Evolutionary conservation across 1,139 yeast genomes (phyloP), one percentile per base, ranked within the genome.

Genomic region (Trichomonascaceae sp.): DNA sequence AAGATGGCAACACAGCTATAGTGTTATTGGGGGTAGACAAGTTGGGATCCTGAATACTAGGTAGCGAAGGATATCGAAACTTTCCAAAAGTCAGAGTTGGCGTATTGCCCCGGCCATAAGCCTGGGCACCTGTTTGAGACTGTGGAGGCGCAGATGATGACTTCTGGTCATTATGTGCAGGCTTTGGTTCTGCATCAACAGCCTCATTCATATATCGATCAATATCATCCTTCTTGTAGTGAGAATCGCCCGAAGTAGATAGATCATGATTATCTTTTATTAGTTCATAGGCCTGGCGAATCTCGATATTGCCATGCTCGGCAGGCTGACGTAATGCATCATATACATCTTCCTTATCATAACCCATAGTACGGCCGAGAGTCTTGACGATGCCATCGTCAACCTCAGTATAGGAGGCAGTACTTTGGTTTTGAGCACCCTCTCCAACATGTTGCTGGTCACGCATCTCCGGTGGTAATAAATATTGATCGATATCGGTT

Each of bases 1-100:
- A 90, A 2, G 96, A 85, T 3, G 99, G 98, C 59, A 93, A 74
- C 44, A 93, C 88, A 1, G 98, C 96, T 59, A 93, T 90, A 1
- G 96, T 88, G 19, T 73, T 71, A 53, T 70, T 71, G 4, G 74
- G 73, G 4, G 74, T 69, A 27, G 79, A 77, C 45, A 67, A 43
- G 64, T 70, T 55, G 3, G 66, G 45, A 7, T 55, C 62, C 32
- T 58, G 63, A 9, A 64, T 69, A 20, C 46, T 66, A 55, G 58
- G 70, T 64, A 55, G 70, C 58, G 57, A 70, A 54, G 63, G 66
- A 63, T 61, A 67, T 60, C 63, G 70, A 39, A 63, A 64, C 19
- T 62, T 60, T 56, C 68, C 70, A 65, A 71, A 62, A 53, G 69
- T 64, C 57, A 68, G 59, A 6, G 73, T 66, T 32, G 71, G 72